These are phyloP conservation scores for Eucalyptus camaldulensis DNA, from an alignment of 345 rosid species.

Conservation along the genomic window DNA sequence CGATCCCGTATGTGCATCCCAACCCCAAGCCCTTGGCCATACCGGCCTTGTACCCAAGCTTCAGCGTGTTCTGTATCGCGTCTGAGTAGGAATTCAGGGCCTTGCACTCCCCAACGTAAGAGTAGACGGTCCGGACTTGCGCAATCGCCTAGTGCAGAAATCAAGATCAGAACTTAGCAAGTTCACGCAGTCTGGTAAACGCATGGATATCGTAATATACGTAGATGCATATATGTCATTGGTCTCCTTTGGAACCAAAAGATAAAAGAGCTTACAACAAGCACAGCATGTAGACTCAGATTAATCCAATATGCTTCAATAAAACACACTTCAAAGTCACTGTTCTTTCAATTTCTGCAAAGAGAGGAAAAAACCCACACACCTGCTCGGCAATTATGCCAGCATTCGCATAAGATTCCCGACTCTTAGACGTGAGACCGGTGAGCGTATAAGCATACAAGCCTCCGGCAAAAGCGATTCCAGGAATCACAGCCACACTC, in stretches of 20 bases:
- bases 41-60: conserved; percentile 98
- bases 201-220: neutral
- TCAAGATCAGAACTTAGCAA: neutral
- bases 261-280: neutral
- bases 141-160: conserved; percentile 63
- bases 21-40: conserved; percentile 99
- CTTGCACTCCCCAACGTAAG: conserved; percentile 96
- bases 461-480: conserved; percentile 99
- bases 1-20: conserved; percentile 98
- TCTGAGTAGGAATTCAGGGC: conserved; percentile 85
- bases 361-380: neutral
- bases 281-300: neutral
- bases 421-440: conserved; percentile 95
- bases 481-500: conserved; percentile 96
- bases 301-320: neutral
- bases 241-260: neutral
- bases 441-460: conserved; percentile 95
- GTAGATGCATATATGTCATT: neutral
- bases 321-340: neutral
- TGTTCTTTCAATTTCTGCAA: neutral
- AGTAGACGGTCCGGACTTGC: conserved; percentile 93
- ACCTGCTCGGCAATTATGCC: conserved; percentile 99
- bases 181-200: neutral
- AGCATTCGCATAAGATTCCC: conserved; percentile 95
- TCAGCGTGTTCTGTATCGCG: conserved; percentile 86